A percentile compares a stretch with the other conserved stretches of the same genome.
Conservation (phyloP, 192 early-diverging fungal genomes). For the Coemansia sp. region DNA sequence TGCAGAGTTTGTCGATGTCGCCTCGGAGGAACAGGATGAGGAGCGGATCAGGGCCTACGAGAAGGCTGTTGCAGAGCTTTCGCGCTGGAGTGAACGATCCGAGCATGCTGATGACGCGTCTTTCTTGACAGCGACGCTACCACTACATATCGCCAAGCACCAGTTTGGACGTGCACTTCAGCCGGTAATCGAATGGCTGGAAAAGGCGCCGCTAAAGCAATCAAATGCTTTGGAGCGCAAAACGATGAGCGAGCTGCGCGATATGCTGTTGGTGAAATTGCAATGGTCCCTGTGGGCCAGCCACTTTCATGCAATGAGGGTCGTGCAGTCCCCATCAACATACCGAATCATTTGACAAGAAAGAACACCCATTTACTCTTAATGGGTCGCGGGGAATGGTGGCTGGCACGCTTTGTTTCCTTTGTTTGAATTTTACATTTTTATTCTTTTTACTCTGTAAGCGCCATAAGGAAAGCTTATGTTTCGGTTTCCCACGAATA, state of each 20-base stretch:
- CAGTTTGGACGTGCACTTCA: constrained; percentile 71
- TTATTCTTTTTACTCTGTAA: neutral
- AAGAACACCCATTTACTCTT: too few species aligned
- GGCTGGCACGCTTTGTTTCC: neutral
- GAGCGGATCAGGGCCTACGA: constrained; percentile 55
- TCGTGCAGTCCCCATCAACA: constrained; percentile 19
- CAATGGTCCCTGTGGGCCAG: constrained; percentile 72
- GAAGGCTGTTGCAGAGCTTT: constrained; percentile 56
- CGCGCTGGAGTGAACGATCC: constrained; percentile 59
- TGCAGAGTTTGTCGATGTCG: constrained; percentile 51
- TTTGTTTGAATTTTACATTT: neutral
- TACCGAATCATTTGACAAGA: constrained; percentile 20
- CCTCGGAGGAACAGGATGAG: constrained; percentile 17
- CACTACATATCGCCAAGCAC: constrained; percentile 55
- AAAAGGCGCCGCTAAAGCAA: constrained; percentile 53
- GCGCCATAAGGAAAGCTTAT: neutral
- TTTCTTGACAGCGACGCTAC: constrained; percentile 59
- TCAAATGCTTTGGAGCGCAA: constrained; percentile 59
- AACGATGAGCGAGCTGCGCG: constrained; percentile 54
- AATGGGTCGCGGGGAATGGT: too few species aligned
- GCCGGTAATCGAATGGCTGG: constrained; percentile 68
- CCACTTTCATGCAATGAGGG: constrained; percentile 33
- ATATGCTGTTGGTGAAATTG: constrained; percentile 60
- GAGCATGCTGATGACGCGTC: constrained; percentile 54
- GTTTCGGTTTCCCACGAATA: neutral